A percentile compares a stretch with the other conserved stretches of the same genome.
Conservation (phyloP, 116 monocot genomes). For the Phalaenopsis hybrid region DNA sequence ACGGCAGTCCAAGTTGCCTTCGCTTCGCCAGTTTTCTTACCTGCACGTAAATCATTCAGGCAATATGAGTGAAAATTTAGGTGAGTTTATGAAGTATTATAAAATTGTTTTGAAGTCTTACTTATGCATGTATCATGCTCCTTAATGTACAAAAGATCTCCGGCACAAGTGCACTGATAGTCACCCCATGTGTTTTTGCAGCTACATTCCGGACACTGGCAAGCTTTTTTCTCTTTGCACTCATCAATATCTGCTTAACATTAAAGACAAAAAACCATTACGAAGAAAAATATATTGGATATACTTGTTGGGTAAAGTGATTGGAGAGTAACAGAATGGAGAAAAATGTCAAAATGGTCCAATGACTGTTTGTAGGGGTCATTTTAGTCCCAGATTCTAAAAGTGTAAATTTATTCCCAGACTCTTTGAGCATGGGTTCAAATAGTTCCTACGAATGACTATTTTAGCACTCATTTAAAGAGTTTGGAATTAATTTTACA, state of each 20-base stretch:
- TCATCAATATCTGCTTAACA: conserved; percentile 15
- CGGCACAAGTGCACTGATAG: conserved; percentile 81
- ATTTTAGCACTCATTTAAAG: too few species aligned
- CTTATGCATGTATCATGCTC: conserved; percentile 95
- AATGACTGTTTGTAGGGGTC: too few species aligned
- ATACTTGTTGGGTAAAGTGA: not conserved
- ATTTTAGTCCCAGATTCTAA: too few species aligned
- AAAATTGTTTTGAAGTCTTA: conserved; percentile 20
- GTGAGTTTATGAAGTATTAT: not conserved
- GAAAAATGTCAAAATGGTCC: too few species aligned
- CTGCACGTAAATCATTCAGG: conserved; percentile 28
- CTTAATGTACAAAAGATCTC: conserved; percentile 82
- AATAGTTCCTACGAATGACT: too few species aligned
- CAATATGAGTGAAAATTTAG: conserved; percentile 1
- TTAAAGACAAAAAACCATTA: not conserved
- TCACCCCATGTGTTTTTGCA: conserved; percentile 88
- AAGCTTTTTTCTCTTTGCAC: conserved; percentile 20
- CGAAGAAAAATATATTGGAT: not conserved
- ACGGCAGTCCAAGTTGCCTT: conserved; percentile 70
- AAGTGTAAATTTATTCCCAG: too few species aligned
- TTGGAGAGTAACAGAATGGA: not conserved
- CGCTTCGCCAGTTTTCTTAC: conserved; percentile 45
- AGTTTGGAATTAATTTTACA: too few species aligned
- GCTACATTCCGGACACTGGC: conserved; percentile 53
- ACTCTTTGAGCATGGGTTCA: too few species aligned